These are phyloP conservation scores for Fistulinella prunicolor DNA, from an alignment of 768 basidiomycete species.

Conservation along the genomic window DNA sequence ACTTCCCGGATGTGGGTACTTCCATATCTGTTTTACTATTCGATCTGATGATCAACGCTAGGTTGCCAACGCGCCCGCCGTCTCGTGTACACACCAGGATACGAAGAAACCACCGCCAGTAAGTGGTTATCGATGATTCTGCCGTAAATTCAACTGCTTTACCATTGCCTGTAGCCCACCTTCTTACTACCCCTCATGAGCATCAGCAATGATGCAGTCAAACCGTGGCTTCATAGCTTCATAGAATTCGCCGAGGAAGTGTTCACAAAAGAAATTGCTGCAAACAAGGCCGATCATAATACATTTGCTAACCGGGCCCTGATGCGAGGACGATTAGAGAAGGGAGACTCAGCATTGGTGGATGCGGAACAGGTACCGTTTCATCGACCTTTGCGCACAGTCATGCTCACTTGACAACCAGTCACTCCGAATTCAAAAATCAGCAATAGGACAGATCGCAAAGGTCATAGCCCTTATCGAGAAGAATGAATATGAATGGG, in stretches of 20 bases:
- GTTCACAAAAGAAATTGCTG: constrained; percentile 11
- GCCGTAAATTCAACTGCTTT: neutral
- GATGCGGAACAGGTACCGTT: constrained; percentile 11
- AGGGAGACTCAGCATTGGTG: constrained; percentile 10
- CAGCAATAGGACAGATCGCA: constrained; percentile 17
- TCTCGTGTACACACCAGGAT: constrained; percentile 6
- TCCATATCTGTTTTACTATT: neutral
- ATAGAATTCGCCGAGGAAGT: constrained; percentile 12
- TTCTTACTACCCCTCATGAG: constrained; percentile 15
- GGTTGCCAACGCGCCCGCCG: neutral
- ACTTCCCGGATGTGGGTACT: constrained; percentile 2
- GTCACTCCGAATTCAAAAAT: constrained; percentile 10
- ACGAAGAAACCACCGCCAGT: constrained; percentile 7
- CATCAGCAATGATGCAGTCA: constrained; percentile 16
- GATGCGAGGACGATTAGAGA: constrained; percentile 5
- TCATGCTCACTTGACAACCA: neutral
- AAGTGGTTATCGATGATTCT: neutral
- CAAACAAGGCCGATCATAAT: neutral
- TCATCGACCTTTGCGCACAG: neutral
- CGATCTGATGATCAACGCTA: neutral
- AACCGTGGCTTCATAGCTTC: constrained; percentile 18
- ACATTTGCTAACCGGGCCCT: constrained; percentile 16
- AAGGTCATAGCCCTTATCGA: constrained; percentile 10
- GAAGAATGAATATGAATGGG: neutral
- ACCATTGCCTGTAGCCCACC: constrained; percentile 1